Percentiles rank a stretch among this genome's conserved stretches.
Conservation (phyloP, 768 basidiomycete species). For the Galerina marginata region DNA sequence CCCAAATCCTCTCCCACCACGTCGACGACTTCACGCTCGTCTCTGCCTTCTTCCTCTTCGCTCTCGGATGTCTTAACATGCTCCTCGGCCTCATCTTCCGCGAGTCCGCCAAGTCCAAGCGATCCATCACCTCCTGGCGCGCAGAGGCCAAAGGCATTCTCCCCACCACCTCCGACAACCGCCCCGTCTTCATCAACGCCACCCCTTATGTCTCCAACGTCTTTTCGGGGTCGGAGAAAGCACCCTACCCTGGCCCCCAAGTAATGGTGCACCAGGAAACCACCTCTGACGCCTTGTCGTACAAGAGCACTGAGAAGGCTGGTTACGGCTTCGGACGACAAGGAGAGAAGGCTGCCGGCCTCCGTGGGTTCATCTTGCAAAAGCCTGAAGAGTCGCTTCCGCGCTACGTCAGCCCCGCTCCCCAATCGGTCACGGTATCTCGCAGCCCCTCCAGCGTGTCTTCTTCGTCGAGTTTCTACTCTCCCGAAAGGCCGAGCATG, state of each 20-base stretch:
- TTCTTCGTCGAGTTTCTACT: slow-evolving; percentile 43
- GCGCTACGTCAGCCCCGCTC: slow-evolving; percentile 45
- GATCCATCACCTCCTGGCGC: slow-evolving; percentile 73
- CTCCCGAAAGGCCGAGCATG: slow-evolving; percentile 23
- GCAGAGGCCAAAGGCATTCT: slow-evolving; percentile 60
- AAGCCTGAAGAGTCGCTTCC: slow-evolving; percentile 37
- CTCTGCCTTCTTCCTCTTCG: slow-evolving; percentile 84
- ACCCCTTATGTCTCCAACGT: slow-evolving; percentile 37
- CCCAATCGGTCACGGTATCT: slow-evolving; percentile 31
- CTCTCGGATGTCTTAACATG: slow-evolving; percentile 84
- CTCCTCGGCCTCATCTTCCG: slow-evolving; percentile 83
- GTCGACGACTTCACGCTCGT: slow-evolving; percentile 88
- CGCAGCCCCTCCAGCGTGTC: slow-evolving; percentile 36
- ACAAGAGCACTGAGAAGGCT: slow-evolving; percentile 41
- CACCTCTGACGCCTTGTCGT: slow-evolving; percentile 32
- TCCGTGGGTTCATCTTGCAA: slow-evolving; percentile 53
- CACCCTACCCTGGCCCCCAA: slow-evolving; percentile 9
- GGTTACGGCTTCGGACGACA: slow-evolving; percentile 82
- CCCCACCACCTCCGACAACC: slow-evolving; percentile 45
- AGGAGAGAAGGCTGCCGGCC: slow-evolving; percentile 77
- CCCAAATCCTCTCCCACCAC: slow-evolving; percentile 75
- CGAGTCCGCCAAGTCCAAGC: slow-evolving; percentile 64
- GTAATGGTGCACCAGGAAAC: slow-evolving; percentile 27
- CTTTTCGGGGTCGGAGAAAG: slow-evolving; percentile 27
- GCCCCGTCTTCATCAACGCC: slow-evolving; percentile 40